Percentiles rank a stretch among this genome's conserved stretches.
phyloP scores from a whole-genome alignment of 2,329 filamentous ascomycete genomes.

The Juglanconis sp. region DNA sequence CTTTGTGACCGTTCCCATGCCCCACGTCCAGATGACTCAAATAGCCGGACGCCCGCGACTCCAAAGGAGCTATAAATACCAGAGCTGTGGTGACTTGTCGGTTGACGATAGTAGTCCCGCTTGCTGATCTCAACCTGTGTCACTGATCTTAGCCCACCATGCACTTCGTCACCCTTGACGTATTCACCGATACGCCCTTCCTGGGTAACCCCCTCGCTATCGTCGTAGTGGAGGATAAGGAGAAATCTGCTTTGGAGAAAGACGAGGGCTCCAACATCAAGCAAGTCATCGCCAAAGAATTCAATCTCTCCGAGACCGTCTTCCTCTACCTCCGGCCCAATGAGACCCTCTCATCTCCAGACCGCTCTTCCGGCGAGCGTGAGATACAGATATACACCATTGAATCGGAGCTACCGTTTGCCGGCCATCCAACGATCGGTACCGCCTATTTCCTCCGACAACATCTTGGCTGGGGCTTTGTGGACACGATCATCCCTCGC shows the following conservation, averaged over 20 bases:
- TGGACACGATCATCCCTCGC: conserved; percentile 48
- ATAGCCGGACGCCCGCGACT: background rate
- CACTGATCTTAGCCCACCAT: conserved; percentile 25
- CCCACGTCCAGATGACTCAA: conserved; percentile 8
- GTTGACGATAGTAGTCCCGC: background rate
- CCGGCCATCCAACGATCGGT: conserved; percentile 61
- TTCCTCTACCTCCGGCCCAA: conserved; percentile 51
- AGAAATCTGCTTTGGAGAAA: conserved; percentile 41
- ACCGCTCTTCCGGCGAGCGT: conserved; percentile 32
- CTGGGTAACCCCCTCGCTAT: conserved; percentile 60
- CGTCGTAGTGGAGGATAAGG: conserved; percentile 46
- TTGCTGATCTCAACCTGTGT: background rate
- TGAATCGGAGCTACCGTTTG: conserved; percentile 54
- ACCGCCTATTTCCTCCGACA: conserved; percentile 47
- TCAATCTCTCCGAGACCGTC: conserved; percentile 63
- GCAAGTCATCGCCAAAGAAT: conserved; percentile 58
- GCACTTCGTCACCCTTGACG: conserved; percentile 52
- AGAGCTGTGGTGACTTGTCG: background rate
- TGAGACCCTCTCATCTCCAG: conserved; percentile 18
- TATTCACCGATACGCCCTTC: conserved; percentile 52
- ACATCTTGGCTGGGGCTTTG: conserved; percentile 28
- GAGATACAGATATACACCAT: conserved; percentile 59
- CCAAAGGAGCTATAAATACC: background rate
- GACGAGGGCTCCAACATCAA: conserved; percentile 39
- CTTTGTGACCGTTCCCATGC: background rate